Evolutionary conservation across 163 green algal species (phyloP), one percentile per base, ranked within the genome.

Genomic region (Coccomyxa subellipsoidea): DNA sequence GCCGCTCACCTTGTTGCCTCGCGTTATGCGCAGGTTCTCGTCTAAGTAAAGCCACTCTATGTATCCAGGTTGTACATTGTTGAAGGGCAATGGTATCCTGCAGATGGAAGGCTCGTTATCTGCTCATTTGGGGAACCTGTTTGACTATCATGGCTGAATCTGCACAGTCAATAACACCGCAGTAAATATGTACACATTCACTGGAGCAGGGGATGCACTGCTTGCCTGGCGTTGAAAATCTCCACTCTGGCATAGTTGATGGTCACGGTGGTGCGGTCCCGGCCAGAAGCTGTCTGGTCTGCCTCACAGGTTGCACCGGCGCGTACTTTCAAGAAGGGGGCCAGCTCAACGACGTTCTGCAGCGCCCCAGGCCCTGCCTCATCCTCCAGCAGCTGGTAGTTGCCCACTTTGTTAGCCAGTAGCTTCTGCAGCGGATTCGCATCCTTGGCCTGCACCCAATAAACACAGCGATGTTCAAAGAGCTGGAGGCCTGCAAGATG

Each of bases 11-110:
- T 94, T 93, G 84, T 81, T 91, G 29, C 93, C 93, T 10, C 82
- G 77, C n/a, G 91, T 95, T n/a, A 98, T 87, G 0, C 94, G 81
- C 69, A 96, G 54, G 32, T 87, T 78, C 31, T 95, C 87, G 81
- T 95, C 90, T 25, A 97, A 83, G 84, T 96, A 97, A 38, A 95
- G 84, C 92, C 91, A 96, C 72, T 97, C 91, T 27, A 96, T 89
- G 70, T 87, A 94, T 2, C 89, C 92, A 69, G 77, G 81, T 10
- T 59, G 31, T 38, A 53, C 59, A 2, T 85, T 8, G 0, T 80
- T 80, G 34, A 89, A 69, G 27, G 86, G 84, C 31, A 90, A 79
- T 29, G 84, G 78, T 75, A 82, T 70, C 25, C 80, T 82, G 77
- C 69, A 79, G 4, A n/a, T 29, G 70, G 12, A 73, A 36, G 29